Base-by-base conservation (phyloP, 495 filamentous ascomycete species). In the Lophiotrema nucula region DNA sequence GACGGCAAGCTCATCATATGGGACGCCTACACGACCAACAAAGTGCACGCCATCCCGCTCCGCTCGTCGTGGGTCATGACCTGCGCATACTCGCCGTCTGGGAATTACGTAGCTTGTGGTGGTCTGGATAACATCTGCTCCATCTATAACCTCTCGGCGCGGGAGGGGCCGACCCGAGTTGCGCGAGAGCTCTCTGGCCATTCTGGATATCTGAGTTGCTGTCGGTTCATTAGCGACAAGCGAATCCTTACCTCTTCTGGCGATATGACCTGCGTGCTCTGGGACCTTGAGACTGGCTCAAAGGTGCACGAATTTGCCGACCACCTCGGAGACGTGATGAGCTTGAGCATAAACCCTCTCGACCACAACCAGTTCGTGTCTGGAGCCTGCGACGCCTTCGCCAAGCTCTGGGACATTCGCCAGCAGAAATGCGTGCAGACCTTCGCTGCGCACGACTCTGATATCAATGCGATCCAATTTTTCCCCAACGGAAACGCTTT, bases 21-120 rank as follows among this genome's bases (percentile, higher is more conserved):
- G 93, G 93, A 98, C 74, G 93, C 93, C 38, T 98, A 98, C 79
- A 97, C 93, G 55, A 97, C 93, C 55, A 98, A 98, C 78, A 98
- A 98, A 72, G 93, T 98, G 26, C 93, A 98, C 77, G 93, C 93
- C 71, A 98, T 98, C 64, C 93, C 93, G n/a, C 79, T 98, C 42
- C 84, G 93, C 47, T 98, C 93, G 5, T 98, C 93, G 22, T 98
- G 93, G 93, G 93, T 98, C 70, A 98, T 98, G 93, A 98, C 92
- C 64, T 98, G 93, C 81, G 93, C 93, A 65, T 98, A 98, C 73
- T 92, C 95, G 66, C 93, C 93, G 12, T 96, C 91, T 71, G 93
- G 93, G 18, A 98, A 98, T 73, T 98, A 89, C 70, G 93, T 98
- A 47, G 93, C 93, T 24, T 98, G 93, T 70, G 93, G 93, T 79